Conservation (phyloP, 2,329 filamentous ascomycete species). For the Amphichorda felina region DNA sequence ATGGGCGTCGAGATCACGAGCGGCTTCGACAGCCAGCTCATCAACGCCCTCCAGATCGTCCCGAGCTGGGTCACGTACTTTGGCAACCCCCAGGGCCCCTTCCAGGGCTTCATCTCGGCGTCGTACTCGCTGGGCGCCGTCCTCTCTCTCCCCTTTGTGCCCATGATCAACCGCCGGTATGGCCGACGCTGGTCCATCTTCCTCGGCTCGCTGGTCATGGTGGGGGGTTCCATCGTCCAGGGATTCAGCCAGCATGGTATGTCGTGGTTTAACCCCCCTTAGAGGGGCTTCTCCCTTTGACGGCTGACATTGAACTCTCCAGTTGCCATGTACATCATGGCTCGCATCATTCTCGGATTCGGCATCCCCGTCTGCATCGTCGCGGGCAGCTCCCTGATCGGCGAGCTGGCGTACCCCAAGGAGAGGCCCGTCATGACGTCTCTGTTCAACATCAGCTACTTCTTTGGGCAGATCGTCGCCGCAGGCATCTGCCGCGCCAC, state of each 20-base stretch:
- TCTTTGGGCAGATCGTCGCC: slow-evolving; percentile 37
- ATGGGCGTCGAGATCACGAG: slow-evolving; percentile 41
- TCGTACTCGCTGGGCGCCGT: slow-evolving; percentile 50
- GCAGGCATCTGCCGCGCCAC: slow-evolving; percentile 40
- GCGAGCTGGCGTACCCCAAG: slow-evolving; percentile 48
- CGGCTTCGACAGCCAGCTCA: slow-evolving; percentile 32
- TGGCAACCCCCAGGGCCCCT: slow-evolving; percentile 23
- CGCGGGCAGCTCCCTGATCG: slow-evolving; percentile 44
- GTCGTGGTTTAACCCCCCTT: background rate
- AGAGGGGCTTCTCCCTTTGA: background rate
- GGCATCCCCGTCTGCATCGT: slow-evolving; percentile 49
- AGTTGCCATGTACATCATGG: slow-evolving; percentile 44
- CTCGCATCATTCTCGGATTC: slow-evolving; percentile 47
- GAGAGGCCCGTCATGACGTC: slow-evolving; percentile 47
- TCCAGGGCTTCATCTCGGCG: slow-evolving; percentile 43
- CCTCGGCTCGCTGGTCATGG: slow-evolving; percentile 40
- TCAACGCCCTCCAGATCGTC: slow-evolving; percentile 30
- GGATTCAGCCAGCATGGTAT: slow-evolving; percentile 4
- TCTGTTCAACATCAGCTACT: slow-evolving; percentile 44
- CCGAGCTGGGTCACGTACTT: slow-evolving; percentile 17
- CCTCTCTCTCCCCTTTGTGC: slow-evolving; percentile 43
- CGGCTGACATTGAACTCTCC: background rate
- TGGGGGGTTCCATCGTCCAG: slow-evolving; percentile 41
- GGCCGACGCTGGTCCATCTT: slow-evolving; percentile 47
- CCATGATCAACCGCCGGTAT: slow-evolving; percentile 39